phyloP scores from a whole-genome alignment of 2,329 filamentous ascomycete genomes.

The Colletotrichum sp. region DNA sequence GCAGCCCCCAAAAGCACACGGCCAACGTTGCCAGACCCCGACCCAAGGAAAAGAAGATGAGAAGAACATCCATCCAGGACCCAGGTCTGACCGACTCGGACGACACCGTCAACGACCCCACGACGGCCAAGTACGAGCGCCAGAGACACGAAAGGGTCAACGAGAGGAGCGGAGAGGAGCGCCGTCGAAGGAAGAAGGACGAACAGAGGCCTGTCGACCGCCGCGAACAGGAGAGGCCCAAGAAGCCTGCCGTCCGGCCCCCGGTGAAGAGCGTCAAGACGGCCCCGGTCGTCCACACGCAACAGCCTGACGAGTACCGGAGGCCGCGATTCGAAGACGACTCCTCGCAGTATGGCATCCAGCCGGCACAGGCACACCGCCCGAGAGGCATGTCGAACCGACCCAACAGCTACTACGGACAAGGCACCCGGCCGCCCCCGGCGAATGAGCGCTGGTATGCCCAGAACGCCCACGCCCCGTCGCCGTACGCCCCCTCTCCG shows the following conservation, averaged over 20 bases:
- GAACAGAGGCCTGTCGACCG: slow-evolving; percentile 33
- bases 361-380: slow-evolving; percentile 29
- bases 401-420: slow-evolving; percentile 22
- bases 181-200: slow-evolving; percentile 20
- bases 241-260: slow-evolving; percentile 31
- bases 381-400: slow-evolving; percentile 21
- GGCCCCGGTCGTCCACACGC: slow-evolving; percentile 28
- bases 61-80: slow-evolving; percentile 40
- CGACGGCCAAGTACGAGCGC: slow-evolving; percentile 35
- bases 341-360: slow-evolving; percentile 43
- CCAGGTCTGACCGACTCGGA: slow-evolving; percentile 47
- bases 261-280: slow-evolving; percentile 41
- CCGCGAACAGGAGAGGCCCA: slow-evolving; percentile 29
- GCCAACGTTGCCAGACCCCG: slow-evolving; percentile 58
- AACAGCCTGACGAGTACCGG: slow-evolving; percentile 24
- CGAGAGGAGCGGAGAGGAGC: slow-evolving; percentile 25
- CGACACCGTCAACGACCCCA: slow-evolving; percentile 44
- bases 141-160: slow-evolving; percentile 9
- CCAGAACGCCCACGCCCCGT: neutral
- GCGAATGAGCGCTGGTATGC: slow-evolving; percentile 22
- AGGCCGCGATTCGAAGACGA: slow-evolving; percentile 32
- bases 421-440: slow-evolving; percentile 20
- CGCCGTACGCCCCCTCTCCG: neutral
- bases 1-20: slow-evolving; percentile 50
- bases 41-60: slow-evolving; percentile 36